Evolutionary conservation across 78 protist genomes (phyloP).

Genomic region (Dictyostelium capitatum): DNA sequence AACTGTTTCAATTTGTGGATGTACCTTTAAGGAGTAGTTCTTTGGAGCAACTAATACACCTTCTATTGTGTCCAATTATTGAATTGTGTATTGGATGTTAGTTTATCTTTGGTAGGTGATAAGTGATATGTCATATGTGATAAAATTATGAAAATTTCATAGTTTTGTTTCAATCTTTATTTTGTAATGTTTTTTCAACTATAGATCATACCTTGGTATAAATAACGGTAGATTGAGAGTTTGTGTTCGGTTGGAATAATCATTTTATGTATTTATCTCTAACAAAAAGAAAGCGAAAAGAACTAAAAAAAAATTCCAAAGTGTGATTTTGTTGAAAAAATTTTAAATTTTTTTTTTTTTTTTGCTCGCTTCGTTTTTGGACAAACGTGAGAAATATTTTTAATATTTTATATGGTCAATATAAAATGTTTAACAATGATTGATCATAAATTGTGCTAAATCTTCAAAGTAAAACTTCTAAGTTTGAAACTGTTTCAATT

Average conservation of each 20-base stretch:
- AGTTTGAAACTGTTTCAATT: conserved; percentile 88
- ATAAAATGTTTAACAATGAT: too few species aligned
- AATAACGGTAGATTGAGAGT: conserved; percentile 82
- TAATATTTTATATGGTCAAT: too few species aligned
- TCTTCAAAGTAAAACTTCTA: conserved; percentile 94
- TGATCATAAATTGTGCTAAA: too few species aligned
- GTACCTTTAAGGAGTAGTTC: conserved; percentile 16
- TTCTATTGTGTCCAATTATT: conserved; percentile 71
- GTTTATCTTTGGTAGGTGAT: background rate
- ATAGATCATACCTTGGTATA: conserved; percentile 83
- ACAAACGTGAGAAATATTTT: too few species aligned
- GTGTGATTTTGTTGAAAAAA: too few species aligned
- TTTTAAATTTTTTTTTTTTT: too few species aligned
- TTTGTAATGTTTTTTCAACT: background rate
- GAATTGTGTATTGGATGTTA: background rate
- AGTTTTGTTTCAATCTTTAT: background rate
- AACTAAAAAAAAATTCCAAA: background rate
- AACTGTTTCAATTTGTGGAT: conserved; percentile 71
- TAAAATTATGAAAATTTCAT: background rate
- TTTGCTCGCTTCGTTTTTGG: too few species aligned
- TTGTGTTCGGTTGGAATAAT: conserved; percentile 88
- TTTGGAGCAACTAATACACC: conserved; percentile 95
- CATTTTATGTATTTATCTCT: conserved; percentile 7
- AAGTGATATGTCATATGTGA: too few species aligned
- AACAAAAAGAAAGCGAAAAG: background rate